phyloP scores from a whole-genome alignment of 2,329 filamentous ascomycete species.

The Neofusicoccum sp. region DNA sequence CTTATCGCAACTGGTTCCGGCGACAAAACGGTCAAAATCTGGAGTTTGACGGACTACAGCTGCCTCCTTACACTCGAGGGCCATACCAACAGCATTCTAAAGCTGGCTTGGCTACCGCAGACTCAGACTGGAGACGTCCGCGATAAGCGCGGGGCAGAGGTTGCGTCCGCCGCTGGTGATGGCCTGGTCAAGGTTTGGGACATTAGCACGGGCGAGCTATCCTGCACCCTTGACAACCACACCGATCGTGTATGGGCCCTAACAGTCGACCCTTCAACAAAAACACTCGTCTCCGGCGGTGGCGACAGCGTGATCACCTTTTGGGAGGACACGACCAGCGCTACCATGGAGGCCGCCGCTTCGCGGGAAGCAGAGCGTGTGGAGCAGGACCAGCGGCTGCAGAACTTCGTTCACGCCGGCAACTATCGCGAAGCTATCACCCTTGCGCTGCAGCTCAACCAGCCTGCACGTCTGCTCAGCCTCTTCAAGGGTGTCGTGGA shows the following conservation, averaged over 20 bases:
- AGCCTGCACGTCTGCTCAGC: slow-evolving; percentile 79
- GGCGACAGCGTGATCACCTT: slow-evolving; percentile 92
- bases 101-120: slow-evolving; percentile 80
- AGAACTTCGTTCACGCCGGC: slow-evolving; percentile 85
- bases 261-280: slow-evolving; percentile 60
- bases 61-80: slow-evolving; percentile 94
- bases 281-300: slow-evolving; percentile 83
- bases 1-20: slow-evolving; percentile 87
- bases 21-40: slow-evolving; percentile 94
- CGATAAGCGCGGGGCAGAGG: slow-evolving; percentile 61
- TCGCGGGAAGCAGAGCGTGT: slow-evolving; percentile 74
- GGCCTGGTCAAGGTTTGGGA: slow-evolving; percentile 97
- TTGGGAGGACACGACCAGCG: slow-evolving; percentile 86
- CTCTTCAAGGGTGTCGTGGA: slow-evolving; percentile 81
- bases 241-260: slow-evolving; percentile 94
- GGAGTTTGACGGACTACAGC: slow-evolving; percentile 88
- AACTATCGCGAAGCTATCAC: slow-evolving; percentile 93
- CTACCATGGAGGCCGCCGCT: slow-evolving; percentile 72
- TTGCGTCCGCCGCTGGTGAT: slow-evolving; percentile 88
- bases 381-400: slow-evolving; percentile 89
- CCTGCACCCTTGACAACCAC: slow-evolving; percentile 93
- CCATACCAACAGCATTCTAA: slow-evolving; percentile 91
- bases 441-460: slow-evolving; percentile 87
- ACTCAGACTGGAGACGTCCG: slow-evolving; percentile 34
- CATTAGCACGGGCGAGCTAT: slow-evolving; percentile 76